These are phyloP conservation scores for Sporothrix sp. DNA, from an alignment of 2,329 filamentous ascomycete genomes.

Conservation along the genomic window DNA sequence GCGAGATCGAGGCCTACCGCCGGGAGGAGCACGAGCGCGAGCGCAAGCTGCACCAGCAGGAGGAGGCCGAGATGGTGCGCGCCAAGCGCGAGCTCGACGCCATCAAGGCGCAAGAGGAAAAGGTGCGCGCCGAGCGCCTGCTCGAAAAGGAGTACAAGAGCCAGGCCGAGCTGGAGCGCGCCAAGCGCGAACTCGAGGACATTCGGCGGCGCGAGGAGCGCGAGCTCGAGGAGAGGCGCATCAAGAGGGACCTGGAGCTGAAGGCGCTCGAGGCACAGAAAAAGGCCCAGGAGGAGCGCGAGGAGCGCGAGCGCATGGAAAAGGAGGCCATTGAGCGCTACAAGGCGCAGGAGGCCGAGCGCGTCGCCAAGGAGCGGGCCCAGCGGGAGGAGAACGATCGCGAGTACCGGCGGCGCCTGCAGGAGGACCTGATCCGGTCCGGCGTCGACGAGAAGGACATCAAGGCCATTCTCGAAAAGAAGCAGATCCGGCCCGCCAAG, in stretches of 20 bases:
- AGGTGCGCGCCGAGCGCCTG: conserved; percentile 11
- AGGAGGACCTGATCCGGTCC: conserved; percentile 48
- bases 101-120: conserved; percentile 35
- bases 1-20: conserved; percentile 32
- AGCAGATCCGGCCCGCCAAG: conserved; percentile 36
- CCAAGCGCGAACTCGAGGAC: conserved; percentile 31
- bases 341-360: conserved; percentile 39
- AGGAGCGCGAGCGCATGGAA: conserved; percentile 36
- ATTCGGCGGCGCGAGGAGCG: conserved; percentile 26
- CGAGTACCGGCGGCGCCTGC: conserved; percentile 46
- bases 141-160: conserved; percentile 23
- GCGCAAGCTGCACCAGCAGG: conserved; percentile 18
- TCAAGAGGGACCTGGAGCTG: conserved; percentile 43
- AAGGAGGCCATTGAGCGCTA: conserved; percentile 44
- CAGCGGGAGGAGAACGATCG: conserved; percentile 40
- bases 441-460: conserved; percentile 52
- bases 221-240: conserved; percentile 33
- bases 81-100: conserved; percentile 25
- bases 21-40: conserved; percentile 35
- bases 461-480: conserved; percentile 47
- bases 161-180: conserved; percentile 18
- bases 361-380: conserved; percentile 36
- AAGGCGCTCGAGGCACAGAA: conserved; percentile 38
- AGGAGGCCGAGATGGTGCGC: conserved; percentile 26
- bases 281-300: conserved; percentile 35